Base-by-base conservation (phyloP, 768 basidiomycete genomes). In the Boletus tylopilopsis region DNA sequence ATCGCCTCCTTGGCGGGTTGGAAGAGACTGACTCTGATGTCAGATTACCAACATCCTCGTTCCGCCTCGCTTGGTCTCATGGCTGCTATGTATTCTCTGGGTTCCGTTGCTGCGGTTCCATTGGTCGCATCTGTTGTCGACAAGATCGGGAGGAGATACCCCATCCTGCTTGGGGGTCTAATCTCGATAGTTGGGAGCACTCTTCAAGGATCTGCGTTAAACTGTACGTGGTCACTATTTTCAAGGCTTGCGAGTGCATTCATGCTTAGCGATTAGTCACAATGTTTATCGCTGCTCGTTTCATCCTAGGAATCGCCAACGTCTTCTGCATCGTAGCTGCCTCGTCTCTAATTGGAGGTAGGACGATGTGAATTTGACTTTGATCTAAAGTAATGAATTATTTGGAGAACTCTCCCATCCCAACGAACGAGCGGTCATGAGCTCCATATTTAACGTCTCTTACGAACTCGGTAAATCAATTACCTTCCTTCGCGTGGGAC, bases 81-180 rank as follows among this genome's bases (percentile, higher is more conserved):
- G 69, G 75, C 76, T 6, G 71, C 81, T 0, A 73, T 79, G 57
- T 84, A 82, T 57, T 79, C 80, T 1, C 73, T 82, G 11, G 82
- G 82, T 4, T 77, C 78, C 1, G 72, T 84, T 22, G 53, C 69
- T 12, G 74, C 77, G 1, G 64, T 82, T 7, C 82, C 82, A 0
- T 62, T 79, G 24, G 50, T 42, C 2, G 36, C 55, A 0, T 42
- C 16, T 4, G 13, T 50, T 13, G 47, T 45, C 8, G 57, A 53
- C n/a, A 50, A 45, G 5, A 10, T 16, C 0, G 57, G 57, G 13
- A 53, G 55, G 18, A 45, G 55, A 40, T 39, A 35, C 10, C 15
- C 55, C 4, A 58, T 58, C 37, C 10, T 58, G 2, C 24, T 58
- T 2, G 57, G 52, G 7, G 24, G 38, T 9, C 12, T 46, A 15